Conservation (phyloP, 2,329 filamentous ascomycete genomes). For the Hypoxylon sp. region DNA sequence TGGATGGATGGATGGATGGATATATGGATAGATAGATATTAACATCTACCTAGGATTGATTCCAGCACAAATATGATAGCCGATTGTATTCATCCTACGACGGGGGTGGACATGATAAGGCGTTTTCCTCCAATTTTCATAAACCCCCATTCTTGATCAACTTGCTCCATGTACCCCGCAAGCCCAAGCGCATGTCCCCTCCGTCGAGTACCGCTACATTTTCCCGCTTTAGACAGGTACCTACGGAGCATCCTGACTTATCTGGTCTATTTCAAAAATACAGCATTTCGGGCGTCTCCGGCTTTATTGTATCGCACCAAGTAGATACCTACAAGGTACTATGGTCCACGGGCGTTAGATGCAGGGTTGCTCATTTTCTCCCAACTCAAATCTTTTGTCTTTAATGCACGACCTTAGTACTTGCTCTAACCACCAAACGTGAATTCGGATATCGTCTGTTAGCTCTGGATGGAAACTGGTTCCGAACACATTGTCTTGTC, state of each 20-base stretch:
- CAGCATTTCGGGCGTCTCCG: constrained; percentile 15
- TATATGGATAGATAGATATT: background rate
- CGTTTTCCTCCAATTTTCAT: constrained; percentile 6
- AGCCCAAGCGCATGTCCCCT: constrained; percentile 1
- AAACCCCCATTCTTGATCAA: constrained; percentile 39
- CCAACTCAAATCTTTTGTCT: constrained; percentile 15
- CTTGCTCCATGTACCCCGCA: constrained; percentile 36
- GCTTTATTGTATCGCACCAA: constrained; percentile 6
- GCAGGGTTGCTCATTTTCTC: background rate
- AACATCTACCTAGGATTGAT: background rate
- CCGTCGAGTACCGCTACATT: constrained; percentile 9
- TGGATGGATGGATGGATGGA: too few species aligned
- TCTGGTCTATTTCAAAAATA: background rate
- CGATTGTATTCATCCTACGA: constrained; percentile 13
- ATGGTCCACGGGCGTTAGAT: too few species aligned
- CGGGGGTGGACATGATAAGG: constrained; percentile 23
- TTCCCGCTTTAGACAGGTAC: background rate
- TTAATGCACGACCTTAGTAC: constrained; percentile 61
- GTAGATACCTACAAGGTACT: too few species aligned
- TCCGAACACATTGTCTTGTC: constrained; percentile 91
- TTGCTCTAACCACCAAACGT: constrained; percentile 91
- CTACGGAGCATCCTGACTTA: constrained; percentile 8
- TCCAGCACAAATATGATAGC: constrained; percentile 5
- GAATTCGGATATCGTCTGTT: constrained; percentile 88
- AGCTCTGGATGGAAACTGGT: constrained; percentile 97